Evolutionary conservation across 352 stramenopile species (phyloP).

Genomic region (Bremia lactucae): DNA sequence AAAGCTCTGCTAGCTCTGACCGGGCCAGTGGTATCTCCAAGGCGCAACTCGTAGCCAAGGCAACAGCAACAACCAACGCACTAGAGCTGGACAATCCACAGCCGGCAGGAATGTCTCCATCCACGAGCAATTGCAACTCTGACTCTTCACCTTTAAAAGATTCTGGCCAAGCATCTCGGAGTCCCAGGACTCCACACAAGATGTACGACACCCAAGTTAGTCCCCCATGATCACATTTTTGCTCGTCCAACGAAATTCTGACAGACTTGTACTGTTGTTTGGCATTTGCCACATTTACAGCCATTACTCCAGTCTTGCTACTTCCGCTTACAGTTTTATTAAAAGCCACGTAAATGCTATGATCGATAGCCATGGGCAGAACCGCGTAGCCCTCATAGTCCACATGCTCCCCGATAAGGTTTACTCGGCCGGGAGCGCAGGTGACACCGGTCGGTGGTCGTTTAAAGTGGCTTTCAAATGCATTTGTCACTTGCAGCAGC

Average conservation of each 20-base stretch:
- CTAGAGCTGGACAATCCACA: constrained; percentile 75
- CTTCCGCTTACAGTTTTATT: neutral
- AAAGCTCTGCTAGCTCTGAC: constrained; percentile 40
- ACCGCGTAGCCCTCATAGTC: constrained; percentile 84
- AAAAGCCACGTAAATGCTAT: constrained; percentile 51
- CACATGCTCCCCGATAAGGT: constrained; percentile 83
- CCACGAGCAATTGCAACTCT: constrained; percentile 42
- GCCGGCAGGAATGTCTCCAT: constrained; percentile 51
- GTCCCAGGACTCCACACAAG: constrained; percentile 22
- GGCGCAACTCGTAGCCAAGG: constrained; percentile 26
- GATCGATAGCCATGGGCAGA: constrained; percentile 67
- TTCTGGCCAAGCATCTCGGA: constrained; percentile 8
- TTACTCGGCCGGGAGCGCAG: constrained; percentile 66
- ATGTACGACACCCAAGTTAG: constrained; percentile 30
- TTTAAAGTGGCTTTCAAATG: constrained; percentile 26
- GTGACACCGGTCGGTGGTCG: constrained; percentile 23
- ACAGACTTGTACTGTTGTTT: constrained; percentile 17
- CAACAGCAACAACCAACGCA: constrained; percentile 60
- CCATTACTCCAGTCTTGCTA: neutral
- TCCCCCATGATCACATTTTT: constrained; percentile 2
- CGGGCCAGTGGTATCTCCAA: constrained; percentile 16
- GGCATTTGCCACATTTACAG: constrained; percentile 12
- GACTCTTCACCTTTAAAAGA: constrained; percentile 3
- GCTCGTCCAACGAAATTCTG: constrained; percentile 2
- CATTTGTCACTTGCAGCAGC: constrained; percentile 7